A percentile compares a stretch with the other conserved stretches of the same genome.
These are phyloP conservation scores for Venturia effusa DNA, from an alignment of 2,329 filamentous ascomycete genomes.

Conservation along the genomic window DNA sequence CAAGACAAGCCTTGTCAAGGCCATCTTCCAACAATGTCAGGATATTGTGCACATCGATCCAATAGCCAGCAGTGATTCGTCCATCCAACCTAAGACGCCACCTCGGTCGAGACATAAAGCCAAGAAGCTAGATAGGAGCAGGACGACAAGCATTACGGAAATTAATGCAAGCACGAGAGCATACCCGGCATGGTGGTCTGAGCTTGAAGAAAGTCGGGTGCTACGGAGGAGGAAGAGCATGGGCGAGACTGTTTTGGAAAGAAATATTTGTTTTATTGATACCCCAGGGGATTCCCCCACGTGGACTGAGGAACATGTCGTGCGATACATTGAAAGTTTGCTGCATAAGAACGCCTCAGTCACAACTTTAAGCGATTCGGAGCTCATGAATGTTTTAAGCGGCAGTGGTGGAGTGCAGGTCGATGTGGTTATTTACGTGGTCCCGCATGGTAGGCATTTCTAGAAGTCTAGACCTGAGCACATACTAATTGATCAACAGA, in stretches of 20 bases:
- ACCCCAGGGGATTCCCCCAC: constrained; percentile 50
- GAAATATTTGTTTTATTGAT: constrained; percentile 91
- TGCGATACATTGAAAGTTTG: constrained; percentile 48
- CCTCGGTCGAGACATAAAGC: constrained; percentile 9
- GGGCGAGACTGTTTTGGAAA: constrained; percentile 69
- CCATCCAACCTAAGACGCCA: constrained; percentile 15
- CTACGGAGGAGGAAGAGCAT: constrained; percentile 56
- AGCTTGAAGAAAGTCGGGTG: constrained; percentile 55
- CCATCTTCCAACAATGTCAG: constrained; percentile 74
- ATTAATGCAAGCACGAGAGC: constrained; percentile 40
- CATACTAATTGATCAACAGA: constrained; percentile 17
- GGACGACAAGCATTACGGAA: constrained; percentile 23
- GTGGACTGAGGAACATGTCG: constrained; percentile 26
- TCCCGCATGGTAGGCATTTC: constrained; percentile 52
- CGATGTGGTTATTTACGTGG: constrained; percentile 74
- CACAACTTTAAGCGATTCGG: constrained; percentile 54
- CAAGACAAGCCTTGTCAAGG: constrained; percentile 81
- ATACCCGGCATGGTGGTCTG: constrained; percentile 83
- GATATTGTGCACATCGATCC: constrained; percentile 92
- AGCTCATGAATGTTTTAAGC: constrained; percentile 67
- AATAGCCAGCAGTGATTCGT: constrained; percentile 24
- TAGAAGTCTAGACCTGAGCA: background rate
- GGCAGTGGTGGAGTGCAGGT: constrained; percentile 75
- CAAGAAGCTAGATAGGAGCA: background rate
- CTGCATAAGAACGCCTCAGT: constrained; percentile 53